Base-by-base conservation (phyloP, 169 alveolate genomes). In the Eimeria sp. region DNA sequence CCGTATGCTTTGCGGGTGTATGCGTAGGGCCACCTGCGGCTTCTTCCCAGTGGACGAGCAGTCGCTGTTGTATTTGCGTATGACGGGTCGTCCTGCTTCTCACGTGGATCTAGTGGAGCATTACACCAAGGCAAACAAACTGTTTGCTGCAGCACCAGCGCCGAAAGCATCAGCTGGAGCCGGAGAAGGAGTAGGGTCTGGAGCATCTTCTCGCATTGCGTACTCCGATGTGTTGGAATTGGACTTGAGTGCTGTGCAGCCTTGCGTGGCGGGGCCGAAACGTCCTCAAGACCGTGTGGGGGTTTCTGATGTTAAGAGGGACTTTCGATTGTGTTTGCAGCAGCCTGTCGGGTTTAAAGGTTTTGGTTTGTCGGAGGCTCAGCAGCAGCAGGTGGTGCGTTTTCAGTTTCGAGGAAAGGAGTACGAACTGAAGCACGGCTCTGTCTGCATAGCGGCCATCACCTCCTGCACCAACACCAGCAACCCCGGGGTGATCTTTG, bases 391-490 rank as follows among this genome's bases (percentile, higher is more conserved):
- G 45, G 11, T 54, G 7, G 93, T 82, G 10, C n/a, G 54, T 25
- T 82, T 95, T 54, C 13, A 16, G 30, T 89, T 65, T 73, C 61
- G 47, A 58, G 95, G 95, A 1, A 49, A 90, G 63, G 84, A 30
- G 67, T 92, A 75, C 89, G 83, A 63, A 49, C 89, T 99, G 78
- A 94, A 97, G 67, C 99, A 99, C 95, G 99, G 99, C 11, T 98
- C 99, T 72, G 99, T 99, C 34, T 99, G 99, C 40, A 97, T 99
- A 57, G 99, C 99, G 27, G 99, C 99, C 58, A 99, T 99, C 97
- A 99, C 99, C 2, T 98, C 99, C 11, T 99, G 99, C 98, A 99
- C 99, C 14, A 99, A 99, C 97, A 99, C 99, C 10, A 98, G 99
- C 75, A 99, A 99, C 97, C 99, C 99, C 40, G 98, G 98, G 18